phyloP scores from a whole-genome alignment of 2,329 filamentous ascomycete species.

The Epichloe typhina region DNA sequence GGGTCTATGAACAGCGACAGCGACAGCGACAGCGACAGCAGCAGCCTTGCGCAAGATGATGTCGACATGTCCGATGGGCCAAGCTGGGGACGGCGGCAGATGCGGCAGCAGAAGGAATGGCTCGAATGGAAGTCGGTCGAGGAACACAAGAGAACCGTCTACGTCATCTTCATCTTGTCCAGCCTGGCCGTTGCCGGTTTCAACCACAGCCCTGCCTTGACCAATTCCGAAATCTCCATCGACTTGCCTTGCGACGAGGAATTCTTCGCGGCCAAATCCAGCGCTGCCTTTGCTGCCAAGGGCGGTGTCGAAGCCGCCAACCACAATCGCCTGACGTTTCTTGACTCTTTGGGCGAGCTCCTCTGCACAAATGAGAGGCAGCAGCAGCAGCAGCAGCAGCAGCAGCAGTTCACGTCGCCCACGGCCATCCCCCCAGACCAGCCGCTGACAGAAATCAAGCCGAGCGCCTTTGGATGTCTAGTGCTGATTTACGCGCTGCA shows the following conservation, averaged over 20 bases:
- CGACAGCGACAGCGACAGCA: neutral
- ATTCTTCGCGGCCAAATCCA: slow-evolving; percentile 71
- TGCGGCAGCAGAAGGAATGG: slow-evolving; percentile 51
- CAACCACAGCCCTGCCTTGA: slow-evolving; percentile 80
- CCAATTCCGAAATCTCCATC: slow-evolving; percentile 84
- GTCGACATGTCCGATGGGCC: slow-evolving; percentile 43
- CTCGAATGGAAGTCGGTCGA: slow-evolving; percentile 77
- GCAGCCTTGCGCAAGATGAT: slow-evolving; percentile 30
- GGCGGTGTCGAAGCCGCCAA: slow-evolving; percentile 59
- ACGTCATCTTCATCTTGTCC: slow-evolving; percentile 80
- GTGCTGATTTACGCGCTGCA: slow-evolving; percentile 89
- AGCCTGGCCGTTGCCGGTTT: slow-evolving; percentile 86
- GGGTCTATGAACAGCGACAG: no score
- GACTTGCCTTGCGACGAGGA: slow-evolving; percentile 90
- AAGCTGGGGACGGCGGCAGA: slow-evolving; percentile 28
- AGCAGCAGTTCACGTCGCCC: slow-evolving; percentile 12
- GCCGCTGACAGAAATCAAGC: slow-evolving; percentile 51
- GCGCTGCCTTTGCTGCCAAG: slow-evolving; percentile 66
- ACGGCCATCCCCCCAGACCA: slow-evolving; percentile 23
- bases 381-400: slow-evolving; percentile 29
- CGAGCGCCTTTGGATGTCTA: slow-evolving; percentile 85
- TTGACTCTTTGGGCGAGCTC: slow-evolving; percentile 66
- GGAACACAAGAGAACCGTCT: slow-evolving; percentile 86
- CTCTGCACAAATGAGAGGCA: slow-evolving; percentile 61
- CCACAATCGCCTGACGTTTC: slow-evolving; percentile 64